phyloP scores from a whole-genome alignment of 805 yeast species.

The Myxozyma melibiosi region DNA sequence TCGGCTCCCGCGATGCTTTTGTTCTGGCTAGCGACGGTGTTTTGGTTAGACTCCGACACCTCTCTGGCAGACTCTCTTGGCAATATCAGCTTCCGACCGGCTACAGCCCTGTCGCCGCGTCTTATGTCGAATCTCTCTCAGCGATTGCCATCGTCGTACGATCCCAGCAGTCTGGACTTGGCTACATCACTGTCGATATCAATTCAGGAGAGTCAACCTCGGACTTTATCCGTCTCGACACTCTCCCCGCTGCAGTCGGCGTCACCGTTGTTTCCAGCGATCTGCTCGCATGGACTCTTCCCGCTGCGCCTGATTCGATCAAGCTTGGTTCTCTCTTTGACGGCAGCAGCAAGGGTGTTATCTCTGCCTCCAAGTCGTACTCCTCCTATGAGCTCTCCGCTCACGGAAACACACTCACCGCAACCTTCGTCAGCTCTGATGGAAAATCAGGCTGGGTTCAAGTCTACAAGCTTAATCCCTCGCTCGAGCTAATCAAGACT shows the following conservation, averaged over 20 bases:
- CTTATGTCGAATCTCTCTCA: not conserved
- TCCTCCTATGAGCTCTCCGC: slow-evolving; percentile 6
- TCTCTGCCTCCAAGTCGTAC: slow-evolving; percentile 5
- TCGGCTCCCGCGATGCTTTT: slow-evolving; percentile 7
- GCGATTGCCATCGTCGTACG: slow-evolving; percentile 16
- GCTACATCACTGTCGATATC: slow-evolving; percentile 3
- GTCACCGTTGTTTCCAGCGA: slow-evolving; percentile 1
- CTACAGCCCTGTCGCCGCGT: slow-evolving; percentile 11
- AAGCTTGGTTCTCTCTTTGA: slow-evolving; percentile 8
- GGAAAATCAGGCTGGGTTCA: slow-evolving; percentile 11
- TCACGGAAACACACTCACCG: not conserved
- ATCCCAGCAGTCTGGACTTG: slow-evolving; percentile 12
- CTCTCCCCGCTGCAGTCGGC: slow-evolving; percentile 18
- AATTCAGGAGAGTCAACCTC: not conserved
- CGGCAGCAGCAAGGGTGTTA: not conserved
- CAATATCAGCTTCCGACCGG: slow-evolving; percentile 9
- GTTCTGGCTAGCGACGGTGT: slow-evolving; percentile 22
- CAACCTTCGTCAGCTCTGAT: not conserved
- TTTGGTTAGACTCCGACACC: slow-evolving; percentile 7
- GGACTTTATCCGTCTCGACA: slow-evolving; percentile 10
- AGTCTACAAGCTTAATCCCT: not conserved
- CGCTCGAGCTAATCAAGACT: not conserved
- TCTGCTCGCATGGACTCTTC: slow-evolving; percentile 17
- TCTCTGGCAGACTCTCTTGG: slow-evolving; percentile 15
- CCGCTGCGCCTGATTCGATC: slow-evolving; percentile 4